Evolutionary conservation across 177 flowering plant genomes (phyloP).

Genomic region (Vitis hybrid): DNA sequence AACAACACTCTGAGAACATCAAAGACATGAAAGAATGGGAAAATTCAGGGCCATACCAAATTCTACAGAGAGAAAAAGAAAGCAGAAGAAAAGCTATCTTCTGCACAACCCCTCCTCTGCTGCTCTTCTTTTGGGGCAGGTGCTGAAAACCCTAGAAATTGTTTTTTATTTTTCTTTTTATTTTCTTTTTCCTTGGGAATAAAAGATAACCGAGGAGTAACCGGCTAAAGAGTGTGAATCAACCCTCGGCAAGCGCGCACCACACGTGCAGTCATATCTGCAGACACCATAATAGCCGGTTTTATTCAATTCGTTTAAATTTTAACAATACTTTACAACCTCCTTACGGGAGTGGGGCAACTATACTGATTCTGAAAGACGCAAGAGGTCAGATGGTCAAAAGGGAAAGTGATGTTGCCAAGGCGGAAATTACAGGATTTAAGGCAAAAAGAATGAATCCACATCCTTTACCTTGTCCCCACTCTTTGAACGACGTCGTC

Average conservation of each 20-base stretch:
- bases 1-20: background rate
- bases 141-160: constrained; percentile 10
- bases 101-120: constrained; percentile 22
- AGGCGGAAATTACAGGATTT: background rate
- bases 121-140: constrained; percentile 23
- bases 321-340: background rate
- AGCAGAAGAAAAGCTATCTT: constrained; percentile 10
- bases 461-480: no score
- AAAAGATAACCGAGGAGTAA: constrained; percentile 12
- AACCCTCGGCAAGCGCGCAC: constrained; percentile 26
- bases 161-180: background rate
- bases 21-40: constrained; percentile 12
- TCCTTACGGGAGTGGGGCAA: background rate
- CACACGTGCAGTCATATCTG: constrained; percentile 54
- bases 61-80: background rate
- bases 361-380: background rate
- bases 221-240: constrained; percentile 30
- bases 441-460: background rate
- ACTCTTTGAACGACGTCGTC: background rate
- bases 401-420: constrained; percentile 6
- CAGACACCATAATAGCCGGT: constrained; percentile 16
- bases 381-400: constrained; percentile 1
- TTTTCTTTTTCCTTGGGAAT: background rate
- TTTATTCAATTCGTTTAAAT: background rate
- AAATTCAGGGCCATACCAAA: constrained; percentile 4